Base-by-base conservation (phyloP, 306 rosid genomes). In the Lathyrus sativus region DNA sequence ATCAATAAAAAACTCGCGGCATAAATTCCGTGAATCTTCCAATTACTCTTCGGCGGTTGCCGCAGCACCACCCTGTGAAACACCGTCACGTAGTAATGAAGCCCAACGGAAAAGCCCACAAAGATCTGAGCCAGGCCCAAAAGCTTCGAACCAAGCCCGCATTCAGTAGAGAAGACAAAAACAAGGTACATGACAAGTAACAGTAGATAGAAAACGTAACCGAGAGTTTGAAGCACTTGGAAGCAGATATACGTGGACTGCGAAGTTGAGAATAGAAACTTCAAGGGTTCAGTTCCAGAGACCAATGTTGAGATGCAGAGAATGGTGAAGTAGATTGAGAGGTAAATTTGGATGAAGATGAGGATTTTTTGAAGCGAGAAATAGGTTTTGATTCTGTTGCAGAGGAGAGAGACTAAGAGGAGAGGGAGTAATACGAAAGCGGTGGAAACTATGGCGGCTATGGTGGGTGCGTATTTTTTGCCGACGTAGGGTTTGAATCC, bases 401-500 rank as follows among this genome's bases (percentile, higher is more conserved):
- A 86, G n/a, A 92, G 70, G 71, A 92, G 96, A 26, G 96, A 89
- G 12, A 92, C 96, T 19, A 92, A 45, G 11, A 90, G 73, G 8
- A 92, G 33, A 17, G 98, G 98, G 56, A 92, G 82, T 13, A 90
- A 3, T 2, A 92, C 67, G 85, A 85, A 86, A 1, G 88, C 83
- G 28, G 74, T 80, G 4, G 96, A 86, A 70, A 81, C 73, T 2
- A 70, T 2, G 18, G 91, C 57, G 18, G 98, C 93, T 1, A 86
- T 77, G 50, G 91, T 79, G 72, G 96, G 50, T 0, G 98, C 96
- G 35, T 89, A 90, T 75, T 83, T 89, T 74, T 82, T 85, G 31
- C 98, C 96, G 0, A 92, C 96, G 29, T 86, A 66, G 14, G 98
- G 96, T 79, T 92, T 92, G 89, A 92, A 83, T 1, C 85, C 83